Conservation (phyloP, 805 yeast species). For the Metschnikowia amazonensis region DNA sequence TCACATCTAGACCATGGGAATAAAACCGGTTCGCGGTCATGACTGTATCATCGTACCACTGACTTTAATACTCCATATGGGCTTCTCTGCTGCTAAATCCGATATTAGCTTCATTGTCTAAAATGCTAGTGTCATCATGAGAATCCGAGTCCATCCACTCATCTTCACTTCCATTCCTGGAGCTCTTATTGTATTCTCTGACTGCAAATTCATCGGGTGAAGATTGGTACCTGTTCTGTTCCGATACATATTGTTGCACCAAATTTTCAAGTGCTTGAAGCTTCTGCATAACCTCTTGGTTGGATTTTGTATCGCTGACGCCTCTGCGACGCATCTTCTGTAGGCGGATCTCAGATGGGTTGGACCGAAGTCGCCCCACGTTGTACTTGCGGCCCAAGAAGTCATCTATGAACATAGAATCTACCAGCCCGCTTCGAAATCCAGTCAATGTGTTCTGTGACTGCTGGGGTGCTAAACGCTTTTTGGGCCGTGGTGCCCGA, state of each 20-base stretch:
- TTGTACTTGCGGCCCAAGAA: conserved; percentile 29
- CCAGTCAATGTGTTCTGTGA: conserved; percentile 34
- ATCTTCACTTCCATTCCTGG: neutral
- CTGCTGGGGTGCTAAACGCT: conserved; percentile 22
- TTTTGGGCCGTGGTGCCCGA: neutral
- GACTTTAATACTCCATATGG: neutral
- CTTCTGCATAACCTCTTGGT: conserved; percentile 9
- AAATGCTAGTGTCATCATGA: neutral
- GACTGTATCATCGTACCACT: neutral
- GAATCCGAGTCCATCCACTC: conserved; percentile 4
- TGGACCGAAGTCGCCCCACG: conserved; percentile 5
- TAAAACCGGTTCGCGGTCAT: neutral
- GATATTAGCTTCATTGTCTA: neutral
- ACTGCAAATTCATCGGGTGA: conserved; percentile 7
- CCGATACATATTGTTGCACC: conserved; percentile 4
- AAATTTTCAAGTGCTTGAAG: conserved; percentile 7
- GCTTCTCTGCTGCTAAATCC: neutral
- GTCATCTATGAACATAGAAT: conserved; percentile 36
- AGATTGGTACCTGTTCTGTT: neutral
- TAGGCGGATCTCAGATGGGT: conserved; percentile 3
- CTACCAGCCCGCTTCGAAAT: conserved; percentile 38
- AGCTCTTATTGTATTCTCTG: conserved; percentile 5
- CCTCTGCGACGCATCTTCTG: conserved; percentile 7
- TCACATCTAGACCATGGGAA: neutral
- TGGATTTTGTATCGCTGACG: conserved; percentile 5